These are phyloP conservation scores for Diversispora epigaea DNA, from an alignment of 192 early-diverging fungal species.

Conservation along the genomic window DNA sequence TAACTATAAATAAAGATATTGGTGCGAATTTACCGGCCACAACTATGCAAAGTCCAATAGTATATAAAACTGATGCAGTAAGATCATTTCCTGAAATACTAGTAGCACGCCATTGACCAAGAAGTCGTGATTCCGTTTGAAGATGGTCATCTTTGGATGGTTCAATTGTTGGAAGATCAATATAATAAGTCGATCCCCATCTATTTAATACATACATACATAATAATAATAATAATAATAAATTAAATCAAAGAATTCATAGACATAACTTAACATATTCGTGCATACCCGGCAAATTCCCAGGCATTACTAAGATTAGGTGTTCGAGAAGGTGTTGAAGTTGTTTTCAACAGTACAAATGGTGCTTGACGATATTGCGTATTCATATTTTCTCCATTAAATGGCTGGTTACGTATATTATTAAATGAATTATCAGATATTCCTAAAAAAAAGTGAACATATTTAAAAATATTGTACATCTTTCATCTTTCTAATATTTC, in stretches of 20 bases:
- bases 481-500: too few relatives aligned
- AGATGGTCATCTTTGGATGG: slow-evolving; percentile 14
- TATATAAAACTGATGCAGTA: slow-evolving; percentile 55
- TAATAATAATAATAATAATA: neutral
- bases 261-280: neutral
- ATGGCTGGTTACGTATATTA: neutral
- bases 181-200: slow-evolving; percentile 44
- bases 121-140: slow-evolving; percentile 16
- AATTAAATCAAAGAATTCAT: neutral
- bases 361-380: too few relatives aligned
- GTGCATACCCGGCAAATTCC: slow-evolving; percentile 51
- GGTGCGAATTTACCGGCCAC: slow-evolving; percentile 56
- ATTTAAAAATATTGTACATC: too few relatives aligned
- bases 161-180: slow-evolving; percentile 37
- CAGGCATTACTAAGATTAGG: slow-evolving; percentile 46
- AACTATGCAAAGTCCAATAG: slow-evolving; percentile 44
- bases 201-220: neutral
- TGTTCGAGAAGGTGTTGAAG: slow-evolving; percentile 41
- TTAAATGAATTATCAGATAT: neutral
- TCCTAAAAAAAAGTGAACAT: neutral
- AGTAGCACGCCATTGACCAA: slow-evolving; percentile 46
- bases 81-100: slow-evolving; percentile 57
- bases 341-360: too few relatives aligned
- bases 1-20: slow-evolving; percentile 51
- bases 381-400: slow-evolving; percentile 1